Evolutionary conservation across 805 yeast genomes (phyloP).

Genomic region (Metschnikowia amazonensis): DNA sequence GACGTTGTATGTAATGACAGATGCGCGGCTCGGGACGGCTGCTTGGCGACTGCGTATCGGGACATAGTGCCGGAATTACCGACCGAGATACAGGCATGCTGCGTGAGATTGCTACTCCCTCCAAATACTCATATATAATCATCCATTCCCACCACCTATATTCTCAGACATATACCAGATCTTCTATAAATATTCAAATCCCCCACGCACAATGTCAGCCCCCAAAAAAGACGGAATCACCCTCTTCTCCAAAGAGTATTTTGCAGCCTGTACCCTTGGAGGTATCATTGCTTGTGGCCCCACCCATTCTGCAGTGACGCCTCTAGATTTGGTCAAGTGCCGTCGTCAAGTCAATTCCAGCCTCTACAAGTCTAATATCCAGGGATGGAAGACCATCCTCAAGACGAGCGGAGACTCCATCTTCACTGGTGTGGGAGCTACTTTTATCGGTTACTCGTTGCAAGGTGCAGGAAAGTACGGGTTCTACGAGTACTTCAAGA

Average conservation of each 20-base stretch:
- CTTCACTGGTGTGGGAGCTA: slow-evolving; percentile 88
- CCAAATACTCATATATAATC: not conserved
- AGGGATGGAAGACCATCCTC: slow-evolving; percentile 77
- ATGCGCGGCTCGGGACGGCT: too few relatives aligned
- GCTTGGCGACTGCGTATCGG: too few relatives aligned
- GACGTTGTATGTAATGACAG: too few relatives aligned
- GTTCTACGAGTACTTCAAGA: slow-evolving; percentile 86
- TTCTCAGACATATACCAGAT: too few relatives aligned
- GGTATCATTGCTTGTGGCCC: slow-evolving; percentile 94
- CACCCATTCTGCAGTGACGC: slow-evolving; percentile 90
- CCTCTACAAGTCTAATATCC: slow-evolving; percentile 70
- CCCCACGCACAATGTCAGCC: slow-evolving; percentile 5
- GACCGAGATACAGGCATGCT: slow-evolving; percentile 6
- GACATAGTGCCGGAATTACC: slow-evolving; percentile 1
- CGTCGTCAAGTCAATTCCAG: slow-evolving; percentile 81
- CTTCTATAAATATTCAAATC: not conserved
- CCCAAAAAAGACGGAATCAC: slow-evolving; percentile 35
- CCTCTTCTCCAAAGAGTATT: slow-evolving; percentile 60
- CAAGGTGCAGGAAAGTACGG: slow-evolving; percentile 99
- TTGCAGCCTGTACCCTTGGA: slow-evolving; percentile 69
- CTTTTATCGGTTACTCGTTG: slow-evolving; percentile 85
- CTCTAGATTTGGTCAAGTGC: slow-evolving; percentile 89
- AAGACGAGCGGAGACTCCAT: slow-evolving; percentile 75
- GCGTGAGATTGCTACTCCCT: slow-evolving; percentile 6
- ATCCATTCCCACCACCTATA: not conserved